phyloP scores from a whole-genome alignment of 495 filamentous ascomycete genomes.

The Penicillium arizonense region DNA sequence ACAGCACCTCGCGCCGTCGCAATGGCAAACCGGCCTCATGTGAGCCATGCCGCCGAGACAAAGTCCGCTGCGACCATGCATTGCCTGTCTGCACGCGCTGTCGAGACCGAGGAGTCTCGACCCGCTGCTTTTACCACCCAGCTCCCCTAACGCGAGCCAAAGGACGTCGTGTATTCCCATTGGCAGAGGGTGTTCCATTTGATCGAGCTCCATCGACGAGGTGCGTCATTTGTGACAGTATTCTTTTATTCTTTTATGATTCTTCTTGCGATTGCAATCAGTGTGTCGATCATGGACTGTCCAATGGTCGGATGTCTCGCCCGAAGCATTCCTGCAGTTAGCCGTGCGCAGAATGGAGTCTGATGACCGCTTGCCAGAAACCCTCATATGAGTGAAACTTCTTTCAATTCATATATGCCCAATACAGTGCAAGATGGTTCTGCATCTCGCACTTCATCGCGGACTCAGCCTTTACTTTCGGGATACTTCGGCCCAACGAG shows the following conservation, averaged over 20 bases:
- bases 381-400: constrained; percentile 3
- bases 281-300: background rate
- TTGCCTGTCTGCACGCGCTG: constrained; percentile 32
- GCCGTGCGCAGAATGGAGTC: background rate
- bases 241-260: background rate
- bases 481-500: constrained; percentile 36
- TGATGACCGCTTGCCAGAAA: constrained; percentile 2
- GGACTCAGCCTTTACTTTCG: constrained; percentile 17
- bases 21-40: constrained; percentile 48
- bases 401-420: constrained; percentile 2
- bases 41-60: constrained; percentile 48
- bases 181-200: constrained; percentile 14
- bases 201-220: constrained; percentile 9
- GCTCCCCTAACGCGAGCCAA: constrained; percentile 31
- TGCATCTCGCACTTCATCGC: background rate
- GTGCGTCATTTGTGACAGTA: constrained; percentile 4
- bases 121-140: constrained; percentile 38
- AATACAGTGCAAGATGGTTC: background rate
- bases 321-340: background rate
- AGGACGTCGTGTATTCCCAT: constrained; percentile 4
- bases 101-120: constrained; percentile 21
- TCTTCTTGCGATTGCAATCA: background rate
- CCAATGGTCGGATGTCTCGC: background rate
- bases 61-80: constrained; percentile 46
- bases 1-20: constrained; percentile 29